Evolutionary conservation across 306 rosid genomes (phyloP).

Genomic region (Quercus wislizeni): DNA sequence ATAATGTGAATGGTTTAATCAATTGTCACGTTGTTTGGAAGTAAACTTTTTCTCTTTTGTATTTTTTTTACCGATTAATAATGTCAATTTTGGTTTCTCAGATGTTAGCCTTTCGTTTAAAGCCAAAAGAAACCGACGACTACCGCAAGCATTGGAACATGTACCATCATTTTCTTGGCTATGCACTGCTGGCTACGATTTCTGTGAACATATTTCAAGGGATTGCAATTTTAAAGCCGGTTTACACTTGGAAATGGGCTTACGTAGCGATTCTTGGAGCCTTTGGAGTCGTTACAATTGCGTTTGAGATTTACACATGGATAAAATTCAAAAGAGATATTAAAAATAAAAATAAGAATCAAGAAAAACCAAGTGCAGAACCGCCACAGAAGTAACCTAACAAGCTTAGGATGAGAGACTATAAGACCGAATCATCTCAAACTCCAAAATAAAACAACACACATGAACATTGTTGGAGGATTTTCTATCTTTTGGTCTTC

Average conservation of each 20-base stretch:
- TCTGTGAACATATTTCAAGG: conserved; percentile 67
- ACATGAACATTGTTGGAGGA: too few relatives aligned
- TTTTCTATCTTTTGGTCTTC: too few relatives aligned
- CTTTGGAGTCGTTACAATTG: conserved; percentile 33
- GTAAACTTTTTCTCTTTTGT: not conserved
- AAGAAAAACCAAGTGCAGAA: too few relatives aligned
- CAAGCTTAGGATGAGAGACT: too few relatives aligned
- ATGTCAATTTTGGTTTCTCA: conserved; percentile 13
- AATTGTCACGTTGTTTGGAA: too few relatives aligned
- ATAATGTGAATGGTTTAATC: too few relatives aligned
- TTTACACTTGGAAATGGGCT: conserved; percentile 43
- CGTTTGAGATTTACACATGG: conserved; percentile 63
- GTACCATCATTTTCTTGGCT: conserved; percentile 91
- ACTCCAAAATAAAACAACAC: too few relatives aligned
- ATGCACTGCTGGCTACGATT: conserved; percentile 45
- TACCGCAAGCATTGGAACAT: conserved; percentile 78
- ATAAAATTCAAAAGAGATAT: not conserved
- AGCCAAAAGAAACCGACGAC: conserved; percentile 35
- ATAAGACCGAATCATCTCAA: too few relatives aligned
- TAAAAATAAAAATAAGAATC: not conserved
- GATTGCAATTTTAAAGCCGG: conserved; percentile 53
- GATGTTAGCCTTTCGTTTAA: conserved; percentile 66
- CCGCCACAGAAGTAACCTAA: fast-evolving
- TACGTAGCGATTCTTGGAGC: conserved; percentile 48
- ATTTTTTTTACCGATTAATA: not conserved